A percentile compares a stretch with the other conserved stretches of the same genome.
Conservation (phyloP, 192 early-diverging fungal genomes). For the Podochytrium sp. region DNA sequence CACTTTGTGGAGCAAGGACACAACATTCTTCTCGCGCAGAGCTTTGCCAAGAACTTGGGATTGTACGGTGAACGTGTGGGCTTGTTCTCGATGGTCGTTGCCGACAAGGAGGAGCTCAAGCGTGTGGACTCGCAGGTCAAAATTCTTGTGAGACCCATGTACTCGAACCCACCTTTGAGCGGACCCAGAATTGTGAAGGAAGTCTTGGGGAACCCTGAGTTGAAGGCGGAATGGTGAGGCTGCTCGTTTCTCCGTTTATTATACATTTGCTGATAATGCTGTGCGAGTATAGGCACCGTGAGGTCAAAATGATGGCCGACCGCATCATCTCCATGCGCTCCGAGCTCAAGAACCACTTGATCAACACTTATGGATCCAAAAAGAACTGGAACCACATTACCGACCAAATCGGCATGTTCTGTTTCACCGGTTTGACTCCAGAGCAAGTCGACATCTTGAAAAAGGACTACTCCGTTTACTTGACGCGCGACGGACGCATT, state of each 20-base stretch:
- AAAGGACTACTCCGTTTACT: slow-evolving; percentile 86
- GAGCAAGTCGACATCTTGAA: slow-evolving; percentile 86
- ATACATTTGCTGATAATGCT: not conserved
- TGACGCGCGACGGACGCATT: slow-evolving; percentile 94
- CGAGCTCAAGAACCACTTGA: slow-evolving; percentile 76
- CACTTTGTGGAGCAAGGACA: slow-evolving; percentile 84
- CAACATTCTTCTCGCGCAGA: slow-evolving; percentile 84
- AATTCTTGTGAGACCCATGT: slow-evolving; percentile 95
- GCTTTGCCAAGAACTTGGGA: slow-evolving; percentile 99
- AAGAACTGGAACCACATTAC: slow-evolving; percentile 91
- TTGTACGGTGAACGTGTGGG: slow-evolving; percentile 98
- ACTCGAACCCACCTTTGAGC: slow-evolving; percentile 97
- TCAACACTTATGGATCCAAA: slow-evolving; percentile 80
- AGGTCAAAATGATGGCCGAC: slow-evolving; percentile 97
- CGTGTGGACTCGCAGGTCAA: slow-evolving; percentile 91
- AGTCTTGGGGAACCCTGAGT: slow-evolving; percentile 75
- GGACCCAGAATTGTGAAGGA: slow-evolving; percentile 91
- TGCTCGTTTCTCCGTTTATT: slow-evolving; percentile 7
- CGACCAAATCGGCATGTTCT: slow-evolving; percentile 97
- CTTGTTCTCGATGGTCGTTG: slow-evolving; percentile 83
- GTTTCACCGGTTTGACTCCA: slow-evolving; percentile 88
- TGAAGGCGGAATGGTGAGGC: slow-evolving; percentile 79
- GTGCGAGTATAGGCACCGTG: slow-evolving; percentile 52
- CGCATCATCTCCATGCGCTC: slow-evolving; percentile 94
- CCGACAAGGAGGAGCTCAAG: slow-evolving; percentile 73